A percentile compares a stretch with the other conserved stretches of the same genome.
Evolutionary conservation across 2,329 filamentous ascomycete genomes (phyloP).

Genomic region (Ustilaginoidea virens): DNA sequence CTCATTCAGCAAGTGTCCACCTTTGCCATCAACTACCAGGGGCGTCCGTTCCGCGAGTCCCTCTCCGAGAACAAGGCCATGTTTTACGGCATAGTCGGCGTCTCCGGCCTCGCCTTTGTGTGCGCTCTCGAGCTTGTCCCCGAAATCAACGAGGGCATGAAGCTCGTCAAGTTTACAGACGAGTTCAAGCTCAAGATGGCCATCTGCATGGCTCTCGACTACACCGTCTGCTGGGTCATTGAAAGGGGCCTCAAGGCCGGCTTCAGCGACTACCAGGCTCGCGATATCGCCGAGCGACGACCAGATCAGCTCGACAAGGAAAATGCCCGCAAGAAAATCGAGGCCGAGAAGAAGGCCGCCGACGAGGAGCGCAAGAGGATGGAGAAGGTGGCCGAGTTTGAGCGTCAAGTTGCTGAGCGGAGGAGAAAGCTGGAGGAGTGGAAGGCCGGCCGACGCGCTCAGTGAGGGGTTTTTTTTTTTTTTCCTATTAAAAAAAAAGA

Average conservation of each 20-base stretch:
- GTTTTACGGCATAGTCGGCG: conserved; percentile 91
- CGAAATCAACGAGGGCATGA: conserved; percentile 86
- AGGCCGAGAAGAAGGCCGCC: conserved; percentile 30
- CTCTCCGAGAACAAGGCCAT: conserved; percentile 93
- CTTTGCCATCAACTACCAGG: conserved; percentile 98
- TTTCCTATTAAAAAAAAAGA: not conserved
- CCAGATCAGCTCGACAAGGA: conserved; percentile 77
- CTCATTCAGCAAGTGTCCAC: conserved; percentile 98
- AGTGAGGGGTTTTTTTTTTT: conserved; percentile 1
- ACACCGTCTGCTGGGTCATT: conserved; percentile 70
- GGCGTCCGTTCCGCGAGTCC: conserved; percentile 89
- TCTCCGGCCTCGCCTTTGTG: conserved; percentile 79
- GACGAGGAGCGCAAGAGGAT: conserved; percentile 35
- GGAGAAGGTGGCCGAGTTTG: conserved; percentile 43
- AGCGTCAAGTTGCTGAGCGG: conserved; percentile 39
- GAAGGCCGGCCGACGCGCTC: conserved; percentile 19
- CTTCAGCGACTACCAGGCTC: conserved; percentile 85
- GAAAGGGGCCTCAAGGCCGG: conserved; percentile 71
- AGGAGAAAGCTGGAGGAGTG: conserved; percentile 31
- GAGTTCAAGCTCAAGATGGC: conserved; percentile 88
- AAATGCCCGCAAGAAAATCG: conserved; percentile 47
- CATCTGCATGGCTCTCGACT: conserved; percentile 73
- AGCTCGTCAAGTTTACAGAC: conserved; percentile 72
- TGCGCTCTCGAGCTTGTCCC: conserved; percentile 93
- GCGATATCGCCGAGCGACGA: conserved; percentile 78